Conservation (phyloP, 345 rosid genomes). For the Gossypium herbaceum region DNA sequence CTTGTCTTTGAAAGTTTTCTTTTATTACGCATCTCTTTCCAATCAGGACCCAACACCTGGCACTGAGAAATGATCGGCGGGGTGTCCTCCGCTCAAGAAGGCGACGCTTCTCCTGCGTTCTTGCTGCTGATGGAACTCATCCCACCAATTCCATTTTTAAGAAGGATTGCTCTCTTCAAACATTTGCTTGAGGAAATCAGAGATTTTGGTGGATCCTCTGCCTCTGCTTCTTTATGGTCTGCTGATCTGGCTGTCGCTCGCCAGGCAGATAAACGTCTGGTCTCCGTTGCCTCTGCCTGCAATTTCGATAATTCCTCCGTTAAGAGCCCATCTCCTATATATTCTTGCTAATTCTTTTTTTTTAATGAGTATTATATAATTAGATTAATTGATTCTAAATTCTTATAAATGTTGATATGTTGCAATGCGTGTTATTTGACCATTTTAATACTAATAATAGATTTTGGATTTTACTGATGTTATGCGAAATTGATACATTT, state of each 20-base stretch:
- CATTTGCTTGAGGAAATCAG: conserved; percentile 75
- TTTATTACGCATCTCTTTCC: background rate
- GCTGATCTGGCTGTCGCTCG: conserved; percentile 43
- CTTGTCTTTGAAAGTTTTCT: background rate
- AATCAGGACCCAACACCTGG: background rate
- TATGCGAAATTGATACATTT: background rate
- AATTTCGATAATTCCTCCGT: conserved; percentile 45
- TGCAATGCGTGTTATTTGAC: background rate
- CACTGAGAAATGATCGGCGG: background rate
- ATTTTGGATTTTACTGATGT: background rate
- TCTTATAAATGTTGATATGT: background rate
- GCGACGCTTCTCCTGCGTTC: background rate
- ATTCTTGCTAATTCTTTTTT: background rate
- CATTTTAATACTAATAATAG: background rate
- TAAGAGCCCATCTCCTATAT: conserved; percentile 24
- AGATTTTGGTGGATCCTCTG: conserved; percentile 33
- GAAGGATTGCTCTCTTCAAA: conserved; percentile 60
- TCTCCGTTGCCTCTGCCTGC: conserved; percentile 38
- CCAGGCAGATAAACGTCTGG: conserved; percentile 55
- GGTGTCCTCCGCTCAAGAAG: background rate
- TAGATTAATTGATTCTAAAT: background rate
- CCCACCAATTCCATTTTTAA: conserved; percentile 29
- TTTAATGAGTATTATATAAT: background rate
- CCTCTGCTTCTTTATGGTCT: conserved; percentile 17
- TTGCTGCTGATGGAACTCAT: background rate